Base-by-base conservation (phyloP, 106 monocot genomes). In the Alisma plantagoaquatica region DNA sequence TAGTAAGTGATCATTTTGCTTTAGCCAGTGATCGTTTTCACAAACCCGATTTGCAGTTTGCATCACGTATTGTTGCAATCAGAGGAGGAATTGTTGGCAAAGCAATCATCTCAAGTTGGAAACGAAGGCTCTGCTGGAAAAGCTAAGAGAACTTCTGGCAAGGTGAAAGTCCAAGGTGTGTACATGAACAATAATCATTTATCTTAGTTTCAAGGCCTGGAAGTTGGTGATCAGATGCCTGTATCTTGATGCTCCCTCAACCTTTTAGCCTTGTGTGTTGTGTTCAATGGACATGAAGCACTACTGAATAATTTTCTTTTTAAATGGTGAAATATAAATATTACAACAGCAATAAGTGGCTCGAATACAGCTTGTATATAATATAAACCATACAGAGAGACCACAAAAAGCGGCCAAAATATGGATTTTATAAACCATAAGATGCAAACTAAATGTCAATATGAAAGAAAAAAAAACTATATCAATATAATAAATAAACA, bases 151-250 rank as follows among this genome's bases (percentile, higher is more conserved):
- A 71, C 73, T 7, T 75, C 85, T 53, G 96, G 96, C 70, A 89
- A 85, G 63, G 71, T 98, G 75, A 90, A 98, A 69, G 81, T 98
- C 26, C 89, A 98, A 85, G 85, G 96, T 98, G 29, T 44, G 38
- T 0, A 31, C 10, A 25, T 42, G 14, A 16, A 16, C 16, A 31
- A 9, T 6, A 23, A 38, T 5, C 15, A 10, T 53, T 11, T 29
- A 10, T 38, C 5, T 38, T 14, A 7, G 14, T 7, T 38, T 7
- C 5, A 14, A 38, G 35, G n/a, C n/a, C n/a, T n/a, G n/a, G n/a
- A n/a, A n/a, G n/a, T n/a, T n/a, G n/a, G n/a, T n/a, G n/a, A n/a
- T n/a, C n/a, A n/a, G n/a, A n/a, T n/a, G n/a, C n/a, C n/a, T n/a
- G n/a, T n/a, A n/a, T n/a, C n/a, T n/a, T n/a, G n/a, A n/a, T n/a